Evolutionary conservation across 495 filamentous ascomycete species (phyloP).

Genomic region (Penicillium salamii): DNA sequence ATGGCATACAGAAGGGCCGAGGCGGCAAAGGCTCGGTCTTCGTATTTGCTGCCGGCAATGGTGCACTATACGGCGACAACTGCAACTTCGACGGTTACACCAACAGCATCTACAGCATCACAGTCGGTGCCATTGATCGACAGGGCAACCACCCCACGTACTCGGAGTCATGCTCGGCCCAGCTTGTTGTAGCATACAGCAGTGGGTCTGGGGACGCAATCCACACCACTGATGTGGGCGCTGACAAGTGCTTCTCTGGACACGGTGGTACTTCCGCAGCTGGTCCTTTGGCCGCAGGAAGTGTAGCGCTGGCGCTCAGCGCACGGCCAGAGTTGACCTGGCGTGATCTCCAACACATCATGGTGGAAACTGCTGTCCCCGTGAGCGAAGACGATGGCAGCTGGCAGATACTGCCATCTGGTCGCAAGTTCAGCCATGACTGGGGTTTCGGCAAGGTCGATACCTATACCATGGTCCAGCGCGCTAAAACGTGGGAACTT

Average conservation of each 20-base stretch:
- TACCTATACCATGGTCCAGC: constrained; percentile 78
- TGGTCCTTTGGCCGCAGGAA: constrained; percentile 85
- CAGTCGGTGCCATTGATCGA: constrained; percentile 88
- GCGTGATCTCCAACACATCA: constrained; percentile 92
- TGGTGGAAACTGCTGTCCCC: constrained; percentile 79
- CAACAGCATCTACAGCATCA: constrained; percentile 98
- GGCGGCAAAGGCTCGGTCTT: constrained; percentile 84
- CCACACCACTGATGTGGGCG: constrained; percentile 92
- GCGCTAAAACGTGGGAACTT: constrained; percentile 76
- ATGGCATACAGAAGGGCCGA: constrained; percentile 85
- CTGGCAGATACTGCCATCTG: constrained; percentile 77
- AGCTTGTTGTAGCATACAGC: constrained; percentile 93
- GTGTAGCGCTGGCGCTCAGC: constrained; percentile 87
- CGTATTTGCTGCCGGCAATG: constrained; percentile 96
- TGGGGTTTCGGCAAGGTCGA: constrained; percentile 96
- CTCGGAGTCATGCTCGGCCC: constrained; percentile 92
- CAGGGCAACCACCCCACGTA: constrained; percentile 85
- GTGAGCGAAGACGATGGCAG: constrained; percentile 70
- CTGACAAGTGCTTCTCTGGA: constrained; percentile 66
- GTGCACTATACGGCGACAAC: constrained; percentile 82
- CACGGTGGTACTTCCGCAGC: constrained; percentile 98
- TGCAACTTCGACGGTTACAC: constrained; percentile 99
- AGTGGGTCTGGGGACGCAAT: constrained; percentile 86
- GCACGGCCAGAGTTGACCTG: constrained; percentile 84
- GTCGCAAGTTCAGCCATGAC: constrained; percentile 85